phyloP scores from a whole-genome alignment of 371 early-diverging fungal species.

The Gilbertella persicaria region DNA sequence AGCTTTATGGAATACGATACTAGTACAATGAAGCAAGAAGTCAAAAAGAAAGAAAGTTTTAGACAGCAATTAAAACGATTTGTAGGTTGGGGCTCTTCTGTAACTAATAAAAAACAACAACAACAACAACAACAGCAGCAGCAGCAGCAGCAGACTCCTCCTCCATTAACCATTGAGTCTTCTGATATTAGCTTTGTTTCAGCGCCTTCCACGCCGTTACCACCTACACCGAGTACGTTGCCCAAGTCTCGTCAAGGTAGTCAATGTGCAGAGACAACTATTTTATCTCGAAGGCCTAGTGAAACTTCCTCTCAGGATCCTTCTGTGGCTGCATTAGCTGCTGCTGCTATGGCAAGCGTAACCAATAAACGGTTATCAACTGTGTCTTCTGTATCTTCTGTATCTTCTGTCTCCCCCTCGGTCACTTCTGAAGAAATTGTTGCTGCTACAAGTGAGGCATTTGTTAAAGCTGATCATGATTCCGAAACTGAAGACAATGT shows the following conservation, averaged over 20 bases:
- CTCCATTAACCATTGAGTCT: conserved; percentile 16
- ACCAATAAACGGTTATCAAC: conserved; percentile 16
- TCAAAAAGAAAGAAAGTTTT: conserved; percentile 33
- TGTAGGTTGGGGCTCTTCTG: conserved; percentile 45
- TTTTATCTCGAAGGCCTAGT: conserved; percentile 18
- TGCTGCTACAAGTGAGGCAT: conserved; percentile 4
- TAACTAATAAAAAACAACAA: conserved; percentile 19
- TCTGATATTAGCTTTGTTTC: conserved; percentile 35
- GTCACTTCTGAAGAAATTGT: conserved; percentile 22
- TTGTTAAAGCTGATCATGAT: not conserved
- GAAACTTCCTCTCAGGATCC: conserved; percentile 2
- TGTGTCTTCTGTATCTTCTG: conserved; percentile 16
- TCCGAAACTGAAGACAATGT: conserved; percentile 7
- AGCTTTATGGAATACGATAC: not conserved
- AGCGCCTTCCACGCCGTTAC: conserved; percentile 32
- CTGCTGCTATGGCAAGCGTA: no score
- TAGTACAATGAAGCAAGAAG: not conserved
- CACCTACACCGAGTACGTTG: conserved; percentile 24
- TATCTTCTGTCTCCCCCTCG: conserved; percentile 1
- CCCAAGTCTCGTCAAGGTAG: conserved; percentile 21
- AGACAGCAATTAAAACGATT: conserved; percentile 45
- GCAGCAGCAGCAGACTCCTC: conserved; percentile 5
- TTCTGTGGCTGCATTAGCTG: conserved; percentile 7
- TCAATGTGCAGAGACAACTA: conserved; percentile 3
- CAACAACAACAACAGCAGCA: conserved; percentile 8